phyloP scores from a whole-genome alignment of 2,329 filamentous ascomycete species.

The Aspergillus aculeatus region DNA sequence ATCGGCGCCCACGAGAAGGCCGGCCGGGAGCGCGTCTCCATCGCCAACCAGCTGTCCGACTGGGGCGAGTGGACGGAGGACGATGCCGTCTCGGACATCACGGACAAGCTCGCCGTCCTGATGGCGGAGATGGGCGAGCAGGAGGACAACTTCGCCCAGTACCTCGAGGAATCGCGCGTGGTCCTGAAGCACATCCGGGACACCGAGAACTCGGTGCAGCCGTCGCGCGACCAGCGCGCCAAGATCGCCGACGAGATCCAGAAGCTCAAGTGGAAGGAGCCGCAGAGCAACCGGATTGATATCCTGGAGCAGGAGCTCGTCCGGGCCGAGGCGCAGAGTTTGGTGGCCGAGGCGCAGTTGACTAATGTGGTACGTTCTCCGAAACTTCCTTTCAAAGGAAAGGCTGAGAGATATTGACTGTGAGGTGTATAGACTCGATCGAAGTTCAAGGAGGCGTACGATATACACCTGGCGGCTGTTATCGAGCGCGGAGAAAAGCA shows the following conservation, averaged over 20 bases:
- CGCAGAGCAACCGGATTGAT: constrained; percentile 74
- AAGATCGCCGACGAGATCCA: constrained; percentile 93
- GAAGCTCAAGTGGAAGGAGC: constrained; percentile 88
- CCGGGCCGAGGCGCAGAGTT: constrained; percentile 87
- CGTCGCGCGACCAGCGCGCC: constrained; percentile 78
- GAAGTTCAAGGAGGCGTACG: constrained; percentile 94
- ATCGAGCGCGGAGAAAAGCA: constrained; percentile 98
- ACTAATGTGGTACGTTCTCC: constrained; percentile 75
- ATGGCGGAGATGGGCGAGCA: constrained; percentile 91
- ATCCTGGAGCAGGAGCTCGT: constrained; percentile 95
- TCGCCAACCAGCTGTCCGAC: constrained; percentile 88
- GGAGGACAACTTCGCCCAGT: constrained; percentile 83
- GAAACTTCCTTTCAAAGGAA: not conserved
- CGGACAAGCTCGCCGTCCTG: constrained; percentile 92
- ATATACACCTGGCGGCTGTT: constrained; percentile 80
- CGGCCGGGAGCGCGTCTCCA: constrained; percentile 76
- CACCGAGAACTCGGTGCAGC: constrained; percentile 92
- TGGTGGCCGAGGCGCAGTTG: constrained; percentile 94
- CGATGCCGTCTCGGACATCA: constrained; percentile 82
- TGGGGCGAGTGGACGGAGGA: constrained; percentile 94
- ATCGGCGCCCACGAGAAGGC: constrained; percentile 82
- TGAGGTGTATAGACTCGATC: constrained; percentile 65
- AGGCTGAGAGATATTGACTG: not conserved
- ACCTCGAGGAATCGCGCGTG: constrained; percentile 78
- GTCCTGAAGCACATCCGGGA: constrained; percentile 91